Evolutionary conservation across 2,329 filamentous ascomycete species (phyloP).

Genomic region (Rhinocladiella similis): DNA sequence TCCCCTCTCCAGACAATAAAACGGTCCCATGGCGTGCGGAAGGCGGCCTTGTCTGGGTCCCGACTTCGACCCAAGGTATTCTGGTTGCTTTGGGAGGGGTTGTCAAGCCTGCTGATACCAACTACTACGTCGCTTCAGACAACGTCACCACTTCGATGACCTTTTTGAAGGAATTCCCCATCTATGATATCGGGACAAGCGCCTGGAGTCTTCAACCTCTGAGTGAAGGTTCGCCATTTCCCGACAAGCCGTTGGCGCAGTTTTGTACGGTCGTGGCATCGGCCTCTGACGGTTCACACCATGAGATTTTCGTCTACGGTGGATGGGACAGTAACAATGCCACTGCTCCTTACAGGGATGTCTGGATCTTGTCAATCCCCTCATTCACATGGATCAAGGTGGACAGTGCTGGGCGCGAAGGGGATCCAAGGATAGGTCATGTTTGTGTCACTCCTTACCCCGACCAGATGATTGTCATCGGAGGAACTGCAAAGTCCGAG

Average conservation of each 20-base stretch:
- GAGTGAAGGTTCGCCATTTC: constrained; percentile 34
- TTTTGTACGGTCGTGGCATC: constrained; percentile 43
- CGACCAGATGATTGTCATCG: constrained; percentile 43
- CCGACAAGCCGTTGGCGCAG: constrained; percentile 32
- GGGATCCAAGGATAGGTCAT: constrained; percentile 30
- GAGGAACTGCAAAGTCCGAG: constrained; percentile 28
- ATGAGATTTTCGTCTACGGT: constrained; percentile 38
- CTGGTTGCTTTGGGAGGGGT: constrained; percentile 41
- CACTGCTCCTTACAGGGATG: constrained; percentile 31
- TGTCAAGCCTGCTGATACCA: constrained; percentile 18
- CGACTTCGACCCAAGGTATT: constrained; percentile 37
- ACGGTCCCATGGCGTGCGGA: constrained; percentile 55
- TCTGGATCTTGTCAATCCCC: constrained; percentile 35
- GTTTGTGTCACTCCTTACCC: constrained; percentile 47
- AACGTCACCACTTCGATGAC: constrained; percentile 6
- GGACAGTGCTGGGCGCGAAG: constrained; percentile 1
- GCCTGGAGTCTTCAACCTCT: constrained; percentile 39
- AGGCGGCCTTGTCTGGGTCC: constrained; percentile 64
- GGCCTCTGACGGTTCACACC: constrained; percentile 37
- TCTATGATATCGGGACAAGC: constrained; percentile 38
- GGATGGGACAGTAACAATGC: constrained; percentile 31
- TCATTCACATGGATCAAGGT: constrained; percentile 1
- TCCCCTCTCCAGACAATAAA: constrained; percentile 49
- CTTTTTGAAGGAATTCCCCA: constrained; percentile 35
- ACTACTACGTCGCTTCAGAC: background rate